phyloP scores from a whole-genome alignment of 2,329 filamentous ascomycete genomes.

The Pezicula rhizophila region DNA sequence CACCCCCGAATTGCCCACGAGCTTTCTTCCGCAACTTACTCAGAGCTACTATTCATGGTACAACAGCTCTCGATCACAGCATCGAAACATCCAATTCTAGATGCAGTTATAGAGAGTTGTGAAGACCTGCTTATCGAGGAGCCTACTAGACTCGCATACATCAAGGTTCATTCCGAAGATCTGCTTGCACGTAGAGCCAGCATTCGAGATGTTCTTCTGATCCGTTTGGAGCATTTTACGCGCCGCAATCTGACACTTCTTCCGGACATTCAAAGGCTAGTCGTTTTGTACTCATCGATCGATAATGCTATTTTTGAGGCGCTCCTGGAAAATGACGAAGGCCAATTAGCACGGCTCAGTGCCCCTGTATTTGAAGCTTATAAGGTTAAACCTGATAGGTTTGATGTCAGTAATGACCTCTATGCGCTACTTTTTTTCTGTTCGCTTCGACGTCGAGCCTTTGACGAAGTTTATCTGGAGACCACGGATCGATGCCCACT shows the following conservation, averaged over 20 bases:
- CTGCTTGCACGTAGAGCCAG: slow-evolving; percentile 12
- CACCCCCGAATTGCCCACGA: neutral
- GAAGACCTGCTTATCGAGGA: slow-evolving; percentile 23
- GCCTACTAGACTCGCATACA: slow-evolving; percentile 21
- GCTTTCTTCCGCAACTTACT: slow-evolving; percentile 19
- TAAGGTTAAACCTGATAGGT: neutral
- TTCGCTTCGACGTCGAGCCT: slow-evolving; percentile 46
- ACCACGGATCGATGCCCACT: slow-evolving; percentile 56
- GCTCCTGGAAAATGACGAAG: neutral
- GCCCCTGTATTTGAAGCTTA: neutral
- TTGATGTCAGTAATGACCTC: slow-evolving; percentile 46
- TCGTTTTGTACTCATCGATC: neutral
- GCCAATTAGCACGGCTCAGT: neutral
- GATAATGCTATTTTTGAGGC: neutral
- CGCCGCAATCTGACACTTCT: neutral
- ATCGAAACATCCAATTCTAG: slow-evolving; percentile 19
- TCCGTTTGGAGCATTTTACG: neutral
- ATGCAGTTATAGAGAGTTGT: slow-evolving; percentile 24
- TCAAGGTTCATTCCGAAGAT: slow-evolving; percentile 21
- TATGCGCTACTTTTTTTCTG: slow-evolving; percentile 52
- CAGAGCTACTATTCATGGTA: slow-evolving; percentile 27
- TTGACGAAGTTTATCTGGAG: slow-evolving; percentile 59
- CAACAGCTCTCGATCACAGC: slow-evolving; percentile 26
- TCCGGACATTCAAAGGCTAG: neutral
- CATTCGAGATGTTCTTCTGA: neutral